Evolutionary conservation across 2,329 filamentous ascomycete species (phyloP).

Genomic region (Cyphellophora europaea): DNA sequence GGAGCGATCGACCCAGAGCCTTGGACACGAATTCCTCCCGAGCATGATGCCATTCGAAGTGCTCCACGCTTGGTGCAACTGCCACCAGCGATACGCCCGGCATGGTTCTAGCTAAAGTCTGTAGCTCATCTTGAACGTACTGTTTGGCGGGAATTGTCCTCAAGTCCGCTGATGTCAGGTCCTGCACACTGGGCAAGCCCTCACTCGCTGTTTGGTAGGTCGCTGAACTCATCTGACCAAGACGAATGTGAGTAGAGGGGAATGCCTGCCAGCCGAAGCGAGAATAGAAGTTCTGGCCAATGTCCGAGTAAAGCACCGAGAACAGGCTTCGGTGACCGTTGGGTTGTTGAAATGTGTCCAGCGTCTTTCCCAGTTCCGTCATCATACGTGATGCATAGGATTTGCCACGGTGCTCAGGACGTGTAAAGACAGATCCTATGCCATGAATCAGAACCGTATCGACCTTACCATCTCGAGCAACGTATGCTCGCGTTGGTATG

Average conservation of each 20-base stretch:
- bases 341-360: conserved; percentile 44
- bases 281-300: conserved; percentile 75
- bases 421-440: conserved; percentile 71
- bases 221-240: conserved; percentile 35
- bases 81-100: conserved; percentile 49
- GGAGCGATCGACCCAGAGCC: conserved; percentile 41
- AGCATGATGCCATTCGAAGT: conserved; percentile 67
- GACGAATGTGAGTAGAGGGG: conserved; percentile 60
- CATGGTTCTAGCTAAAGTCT: conserved; percentile 31
- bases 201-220: conserved; percentile 15
- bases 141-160: conserved; percentile 51
- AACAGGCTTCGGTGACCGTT: conserved; percentile 44
- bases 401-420: conserved; percentile 54
- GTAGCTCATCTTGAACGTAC: conserved; percentile 47
- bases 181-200: conserved; percentile 21
- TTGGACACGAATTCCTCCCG: conserved; percentile 70
- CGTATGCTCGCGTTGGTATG: conserved; percentile 36
- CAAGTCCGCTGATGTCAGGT: conserved; percentile 26
- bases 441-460: conserved; percentile 57
- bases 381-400: conserved; percentile 76
- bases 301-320: conserved; percentile 77
- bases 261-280: conserved; percentile 68
- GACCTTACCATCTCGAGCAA: conserved; percentile 27
- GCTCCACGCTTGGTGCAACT: conserved; percentile 57
- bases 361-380: conserved; percentile 48